Evolutionary conservation across 257 asterid genomes (phyloP).

Genomic region (Lycium ferocissimum): DNA sequence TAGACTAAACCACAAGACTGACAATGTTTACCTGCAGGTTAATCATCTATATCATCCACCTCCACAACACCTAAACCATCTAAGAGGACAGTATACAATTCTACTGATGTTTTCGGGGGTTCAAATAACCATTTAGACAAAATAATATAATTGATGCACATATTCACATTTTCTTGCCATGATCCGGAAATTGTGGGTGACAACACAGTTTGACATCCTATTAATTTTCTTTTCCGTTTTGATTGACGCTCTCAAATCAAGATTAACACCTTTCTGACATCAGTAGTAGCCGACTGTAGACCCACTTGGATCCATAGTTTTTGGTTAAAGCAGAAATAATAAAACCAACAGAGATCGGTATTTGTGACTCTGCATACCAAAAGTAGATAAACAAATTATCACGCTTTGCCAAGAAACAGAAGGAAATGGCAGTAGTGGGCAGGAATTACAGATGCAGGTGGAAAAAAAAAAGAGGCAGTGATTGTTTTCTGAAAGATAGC

Average conservation of each 20-base stretch:
- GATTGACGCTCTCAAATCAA: conserved; percentile 1
- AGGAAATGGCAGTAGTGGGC: conserved; percentile 11
- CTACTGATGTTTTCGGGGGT: not conserved
- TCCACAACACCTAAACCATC: not conserved
- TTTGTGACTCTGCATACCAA: not conserved
- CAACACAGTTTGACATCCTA: not conserved
- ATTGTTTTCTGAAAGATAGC: conserved; percentile 27
- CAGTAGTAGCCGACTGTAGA: not conserved
- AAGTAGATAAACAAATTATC: not conserved
- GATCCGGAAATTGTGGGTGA: not conserved
- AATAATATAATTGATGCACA: not conserved
- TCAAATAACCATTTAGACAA: not conserved
- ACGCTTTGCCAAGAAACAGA: not conserved
- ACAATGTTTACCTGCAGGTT: not conserved
- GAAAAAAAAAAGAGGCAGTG: not conserved
- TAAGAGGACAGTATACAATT: not conserved
- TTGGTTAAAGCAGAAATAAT: not conserved
- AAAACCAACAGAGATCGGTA: not conserved
- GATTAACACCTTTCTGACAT: not conserved
- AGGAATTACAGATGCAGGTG: conserved; percentile 2
- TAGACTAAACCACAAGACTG: not conserved
- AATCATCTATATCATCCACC: conserved; percentile 2
- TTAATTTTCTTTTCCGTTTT: not conserved
- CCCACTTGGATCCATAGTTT: not conserved
- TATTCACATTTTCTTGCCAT: not conserved